These are phyloP conservation scores for Acacia acuminata DNA, from an alignment of 306 rosid species.

Conservation along the genomic window DNA sequence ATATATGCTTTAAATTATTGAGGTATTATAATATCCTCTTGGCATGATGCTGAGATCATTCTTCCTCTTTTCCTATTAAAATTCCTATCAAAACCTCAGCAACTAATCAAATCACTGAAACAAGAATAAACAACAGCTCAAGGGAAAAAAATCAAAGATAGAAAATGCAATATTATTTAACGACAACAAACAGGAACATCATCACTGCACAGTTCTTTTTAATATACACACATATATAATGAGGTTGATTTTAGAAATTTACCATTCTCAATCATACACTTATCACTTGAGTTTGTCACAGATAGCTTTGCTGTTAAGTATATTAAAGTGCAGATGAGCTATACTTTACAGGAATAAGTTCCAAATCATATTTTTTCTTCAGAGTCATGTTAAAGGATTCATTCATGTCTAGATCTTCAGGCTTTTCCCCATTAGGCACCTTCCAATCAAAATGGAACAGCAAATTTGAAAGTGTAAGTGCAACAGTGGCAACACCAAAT, in stretches of 20 bases:
- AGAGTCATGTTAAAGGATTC: too few species aligned
- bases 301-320: too few species aligned
- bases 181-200: background rate
- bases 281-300: too few species aligned
- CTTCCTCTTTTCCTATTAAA: too few species aligned
- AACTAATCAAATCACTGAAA: background rate
- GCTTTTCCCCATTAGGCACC: slow-evolving; percentile 11
- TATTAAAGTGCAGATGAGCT: too few species aligned
- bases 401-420: too few species aligned
- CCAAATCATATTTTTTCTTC: too few species aligned
- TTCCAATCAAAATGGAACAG: slow-evolving; percentile 38
- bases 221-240: too few species aligned
- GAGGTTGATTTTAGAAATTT: too few species aligned
- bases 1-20: background rate
- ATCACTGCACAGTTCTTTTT: background rate
- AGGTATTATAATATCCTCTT: background rate
- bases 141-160: background rate
- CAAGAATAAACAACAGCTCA: background rate
- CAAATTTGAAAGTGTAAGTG: slow-evolving; percentile 12
- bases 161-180: background rate
- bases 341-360: too few species aligned
- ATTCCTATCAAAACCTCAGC: background rate
- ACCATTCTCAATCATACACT: too few species aligned
- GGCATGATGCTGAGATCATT: background rate
- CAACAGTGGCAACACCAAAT: slow-evolving; percentile 2